These are phyloP conservation scores for Suhomyces wounanorum DNA, from an alignment of 1,139 yeast genomes.

Conservation along the genomic window DNA sequence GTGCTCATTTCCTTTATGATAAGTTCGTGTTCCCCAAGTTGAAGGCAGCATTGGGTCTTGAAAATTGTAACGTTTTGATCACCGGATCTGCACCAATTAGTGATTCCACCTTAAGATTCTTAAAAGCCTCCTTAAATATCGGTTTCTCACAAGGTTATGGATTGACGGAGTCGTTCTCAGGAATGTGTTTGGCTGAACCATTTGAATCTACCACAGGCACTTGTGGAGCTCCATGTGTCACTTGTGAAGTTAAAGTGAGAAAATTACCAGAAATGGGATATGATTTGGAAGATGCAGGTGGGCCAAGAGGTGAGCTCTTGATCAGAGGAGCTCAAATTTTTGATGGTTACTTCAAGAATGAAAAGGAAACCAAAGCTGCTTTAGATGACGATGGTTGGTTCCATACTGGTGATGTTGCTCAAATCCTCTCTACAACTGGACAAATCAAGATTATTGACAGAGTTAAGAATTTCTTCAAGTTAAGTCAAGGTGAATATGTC, in stretches of 20 bases:
- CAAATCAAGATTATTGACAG: constrained; percentile 27
- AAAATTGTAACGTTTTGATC: constrained; percentile 42
- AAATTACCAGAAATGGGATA: constrained; percentile 74
- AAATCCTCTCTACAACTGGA: constrained; percentile 19
- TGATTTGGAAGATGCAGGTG: constrained; percentile 36
- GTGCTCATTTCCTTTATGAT: constrained; percentile 47
- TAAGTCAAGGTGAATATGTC: constrained; percentile 32
- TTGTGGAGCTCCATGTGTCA: constrained; percentile 60
- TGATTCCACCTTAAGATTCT: constrained; percentile 57
- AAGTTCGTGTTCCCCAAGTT: constrained; percentile 51
- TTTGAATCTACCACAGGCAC: constrained; percentile 56
- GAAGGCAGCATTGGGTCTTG: constrained; percentile 59
- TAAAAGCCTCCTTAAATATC: constrained; percentile 61
- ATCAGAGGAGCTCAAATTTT: constrained; percentile 31
- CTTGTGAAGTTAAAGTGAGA: constrained; percentile 59
- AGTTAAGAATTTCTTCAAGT: constrained; percentile 33
- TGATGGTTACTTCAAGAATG: constrained; percentile 27
- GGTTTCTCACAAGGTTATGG: constrained; percentile 78
- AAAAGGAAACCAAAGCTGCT: constrained; percentile 25
- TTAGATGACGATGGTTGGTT: constrained; percentile 30
- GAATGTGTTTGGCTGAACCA: constrained; percentile 46
- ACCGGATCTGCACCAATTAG: constrained; percentile 81
- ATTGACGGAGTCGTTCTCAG: constrained; percentile 74
- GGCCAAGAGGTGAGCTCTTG: constrained; percentile 30
- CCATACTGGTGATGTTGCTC: constrained; percentile 31